phyloP scores from a whole-genome alignment of 2,329 filamentous ascomycete species.

The Cladosporium colombiae region DNA sequence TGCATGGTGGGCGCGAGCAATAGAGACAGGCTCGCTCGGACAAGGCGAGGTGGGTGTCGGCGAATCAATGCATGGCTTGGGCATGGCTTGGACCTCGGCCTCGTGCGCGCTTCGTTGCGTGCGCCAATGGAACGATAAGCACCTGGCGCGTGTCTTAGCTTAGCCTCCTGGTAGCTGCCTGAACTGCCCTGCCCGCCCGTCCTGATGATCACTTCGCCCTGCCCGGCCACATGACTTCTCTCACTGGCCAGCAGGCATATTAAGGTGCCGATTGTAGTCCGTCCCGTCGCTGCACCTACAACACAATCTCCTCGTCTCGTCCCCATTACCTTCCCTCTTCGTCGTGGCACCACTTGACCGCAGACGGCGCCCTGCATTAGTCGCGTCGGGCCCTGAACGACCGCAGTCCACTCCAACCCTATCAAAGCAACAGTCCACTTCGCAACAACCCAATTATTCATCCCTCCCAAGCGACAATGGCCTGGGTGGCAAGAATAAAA shows the following conservation, averaged over 20 bases:
- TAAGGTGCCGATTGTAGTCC: conserved; percentile 4
- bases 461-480: conserved; percentile 9
- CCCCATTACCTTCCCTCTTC: conserved; percentile 10
- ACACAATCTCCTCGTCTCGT: not conserved
- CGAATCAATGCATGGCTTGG: conserved; percentile 6
- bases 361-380: conserved; percentile 16
- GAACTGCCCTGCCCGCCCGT: not conserved
- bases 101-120: not conserved
- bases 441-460: not conserved
- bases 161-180: too few relatives aligned
- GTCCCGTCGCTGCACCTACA: not conserved
- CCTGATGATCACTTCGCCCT: conserved; percentile 7
- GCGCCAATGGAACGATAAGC: conserved; percentile 11
- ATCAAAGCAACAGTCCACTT: conserved; percentile 11
- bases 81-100: conserved; percentile 8
- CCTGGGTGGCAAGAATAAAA: conserved; percentile 18
- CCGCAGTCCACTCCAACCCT: conserved; percentile 21
- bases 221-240: conserved; percentile 12
- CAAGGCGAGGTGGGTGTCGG: not conserved
- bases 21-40: not conserved
- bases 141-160: conserved; percentile 2
- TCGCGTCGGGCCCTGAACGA: conserved; percentile 8
- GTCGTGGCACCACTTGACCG: not conserved
- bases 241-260: conserved; percentile 1
- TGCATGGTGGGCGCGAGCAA: not conserved